These are phyloP conservation scores for Geotrichum reessii DNA, from an alignment of 1,139 yeast species.

Conservation along the genomic window DNA sequence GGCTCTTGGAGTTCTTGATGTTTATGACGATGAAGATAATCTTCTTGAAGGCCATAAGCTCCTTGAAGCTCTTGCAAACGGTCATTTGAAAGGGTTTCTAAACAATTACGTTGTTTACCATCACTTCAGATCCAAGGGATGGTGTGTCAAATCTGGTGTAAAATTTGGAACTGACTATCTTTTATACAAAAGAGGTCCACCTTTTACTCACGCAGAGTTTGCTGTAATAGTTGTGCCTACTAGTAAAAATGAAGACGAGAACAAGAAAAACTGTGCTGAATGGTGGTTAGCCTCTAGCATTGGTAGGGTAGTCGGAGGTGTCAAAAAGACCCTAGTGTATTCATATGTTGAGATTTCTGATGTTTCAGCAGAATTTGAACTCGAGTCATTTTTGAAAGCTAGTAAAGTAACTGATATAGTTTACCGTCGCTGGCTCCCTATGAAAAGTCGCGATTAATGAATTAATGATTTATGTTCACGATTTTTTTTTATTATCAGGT, in stretches of 20 bases:
- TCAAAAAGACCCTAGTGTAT: conserved; percentile 68
- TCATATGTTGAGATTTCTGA: conserved; percentile 56
- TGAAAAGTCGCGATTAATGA: conserved; percentile 64
- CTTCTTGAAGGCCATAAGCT: conserved; percentile 20
- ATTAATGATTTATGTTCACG: background rate
- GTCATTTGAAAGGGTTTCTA: conserved; percentile 21
- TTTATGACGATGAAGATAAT: conserved; percentile 3
- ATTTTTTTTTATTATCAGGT: background rate
- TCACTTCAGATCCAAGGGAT: conserved; percentile 80
- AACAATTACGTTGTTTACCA: conserved; percentile 70
- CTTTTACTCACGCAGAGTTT: conserved; percentile 89
- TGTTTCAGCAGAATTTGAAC: conserved; percentile 26
- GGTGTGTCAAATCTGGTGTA: conserved; percentile 91
- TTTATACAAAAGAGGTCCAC: conserved; percentile 86
- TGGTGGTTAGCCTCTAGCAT: conserved; percentile 65
- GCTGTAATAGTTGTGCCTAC: conserved; percentile 50
- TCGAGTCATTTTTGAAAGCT: conserved; percentile 38
- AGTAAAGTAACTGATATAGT: conserved; percentile 47
- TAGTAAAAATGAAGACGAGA: conserved; percentile 32
- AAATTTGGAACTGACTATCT: conserved; percentile 85
- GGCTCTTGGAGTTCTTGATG: conserved; percentile 44
- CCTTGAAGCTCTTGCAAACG: conserved; percentile 12
- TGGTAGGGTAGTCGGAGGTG: conserved; percentile 81
- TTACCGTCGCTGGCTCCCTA: conserved; percentile 78
- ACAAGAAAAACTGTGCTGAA: conserved; percentile 30